Evolutionary conservation across 352 stramenopile species (phyloP), one percentile per base, ranked within the genome.

Genomic region (Aphanomyces stellatus): DNA sequence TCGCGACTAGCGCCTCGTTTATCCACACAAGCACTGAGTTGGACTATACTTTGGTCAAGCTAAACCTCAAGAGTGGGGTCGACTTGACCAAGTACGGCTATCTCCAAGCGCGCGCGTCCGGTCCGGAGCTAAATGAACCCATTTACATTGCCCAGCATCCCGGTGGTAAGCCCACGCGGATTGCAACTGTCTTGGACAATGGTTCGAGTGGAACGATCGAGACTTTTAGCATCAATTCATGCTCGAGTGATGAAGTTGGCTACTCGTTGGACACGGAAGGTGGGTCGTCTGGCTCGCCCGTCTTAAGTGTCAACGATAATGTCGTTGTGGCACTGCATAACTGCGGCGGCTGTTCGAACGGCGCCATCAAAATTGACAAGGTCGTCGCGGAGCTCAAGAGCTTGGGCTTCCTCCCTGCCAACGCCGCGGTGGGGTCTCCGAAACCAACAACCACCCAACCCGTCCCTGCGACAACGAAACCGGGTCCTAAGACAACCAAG

Each of bases 281-380:
- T 3, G 84, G 84, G 0, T 88, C 84, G 42, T 93, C 82, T 0
- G 84, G 84, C 6, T 90, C 84, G 7, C 84, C 84, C 0, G 72
- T 92, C 7, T 72, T 91, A 28, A 72, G 79, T 5, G 79, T 57
- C 65, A 64, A 25, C 0, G 84, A 93, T 56, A 89, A 93, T 41
- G 40, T 63, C 1, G 84, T 93, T 3, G 69, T 90, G 25, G 84
- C 71, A 4, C 71, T 93, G 3, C 84, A 91, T 61, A 83, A 91
- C 65, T 93, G 84, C 51, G 84, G 84, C 1, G 82, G 82, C 1
- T 93, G 84, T 30, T 80, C 78, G 3, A 93, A 93, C 59, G 87
- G 79, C 2, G 81, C 79, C 10, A 82, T 91, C 57, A 89, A 88
- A 68, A 80, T 69, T 43, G 69, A 88, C 57, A 81, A 81, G 48